These are phyloP conservation scores for Dissophora ornata DNA, from an alignment of 192 early-diverging fungal genomes.

Conservation along the genomic window DNA sequence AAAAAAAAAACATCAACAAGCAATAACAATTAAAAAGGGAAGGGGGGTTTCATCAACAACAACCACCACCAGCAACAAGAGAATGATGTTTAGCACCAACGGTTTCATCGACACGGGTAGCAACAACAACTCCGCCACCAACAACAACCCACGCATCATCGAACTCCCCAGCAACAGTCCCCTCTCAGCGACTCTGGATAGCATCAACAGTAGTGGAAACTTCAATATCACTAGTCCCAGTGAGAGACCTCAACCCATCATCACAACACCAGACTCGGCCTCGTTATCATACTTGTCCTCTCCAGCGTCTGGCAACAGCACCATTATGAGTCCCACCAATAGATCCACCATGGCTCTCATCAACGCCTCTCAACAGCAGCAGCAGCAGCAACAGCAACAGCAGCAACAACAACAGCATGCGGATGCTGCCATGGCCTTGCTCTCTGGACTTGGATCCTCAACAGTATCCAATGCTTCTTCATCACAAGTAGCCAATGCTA, in stretches of 20 bases:
- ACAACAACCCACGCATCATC: constrained; percentile 24
- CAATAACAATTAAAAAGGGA: background rate
- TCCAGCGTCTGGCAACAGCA: background rate
- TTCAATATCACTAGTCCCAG: background rate
- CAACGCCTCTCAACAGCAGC: constrained; percentile 15
- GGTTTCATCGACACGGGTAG: constrained; percentile 9
- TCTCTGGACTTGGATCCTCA: constrained; percentile 11
- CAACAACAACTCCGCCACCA: background rate
- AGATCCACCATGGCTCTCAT: constrained; percentile 17
- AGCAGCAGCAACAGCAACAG: constrained; percentile 15
- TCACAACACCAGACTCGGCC: constrained; percentile 22
- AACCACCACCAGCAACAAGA: background rate
- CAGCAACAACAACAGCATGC: constrained; percentile 15
- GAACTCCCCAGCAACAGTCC: constrained; percentile 36
- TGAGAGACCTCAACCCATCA: constrained; percentile 4
- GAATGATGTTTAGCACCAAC: constrained; percentile 26
- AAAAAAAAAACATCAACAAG: too few species aligned
- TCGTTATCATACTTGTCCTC: constrained; percentile 13
- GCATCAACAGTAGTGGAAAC: background rate
- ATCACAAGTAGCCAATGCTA: background rate
- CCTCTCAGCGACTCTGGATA: background rate
- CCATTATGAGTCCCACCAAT: constrained; percentile 2
- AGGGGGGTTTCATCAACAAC: too few species aligned
- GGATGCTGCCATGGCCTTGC: constrained; percentile 22
- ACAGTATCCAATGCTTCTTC: background rate